A percentile compares a stretch with the other conserved stretches of the same genome.
Conservation (phyloP, 75 land plant genomes). For the Larix kaempferi region DNA sequence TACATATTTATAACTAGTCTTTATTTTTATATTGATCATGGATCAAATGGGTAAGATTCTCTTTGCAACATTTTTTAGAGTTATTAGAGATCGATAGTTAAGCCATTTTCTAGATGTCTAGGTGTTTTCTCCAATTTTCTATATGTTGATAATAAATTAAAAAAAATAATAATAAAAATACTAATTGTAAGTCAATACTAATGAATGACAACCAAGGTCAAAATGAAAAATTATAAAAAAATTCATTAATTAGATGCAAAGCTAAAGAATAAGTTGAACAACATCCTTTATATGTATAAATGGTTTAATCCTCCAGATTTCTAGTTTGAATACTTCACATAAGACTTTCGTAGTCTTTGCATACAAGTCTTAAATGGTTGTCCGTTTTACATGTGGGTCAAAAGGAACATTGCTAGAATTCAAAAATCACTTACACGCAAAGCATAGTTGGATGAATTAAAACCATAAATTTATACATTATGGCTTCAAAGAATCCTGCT, state of each 20-base stretch:
- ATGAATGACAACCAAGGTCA: neutral
- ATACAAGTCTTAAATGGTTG: slow-evolving; percentile 64
- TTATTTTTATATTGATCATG: neutral
- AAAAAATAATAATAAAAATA: neutral
- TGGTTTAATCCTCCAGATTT: neutral
- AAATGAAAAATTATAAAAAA: no score
- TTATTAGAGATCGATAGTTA: no score
- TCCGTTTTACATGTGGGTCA: slow-evolving; percentile 68
- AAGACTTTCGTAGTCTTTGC: slow-evolving; percentile 85
- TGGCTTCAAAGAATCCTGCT: neutral
- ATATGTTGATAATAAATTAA: neutral
- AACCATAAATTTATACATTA: neutral
- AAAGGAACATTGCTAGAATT: neutral
- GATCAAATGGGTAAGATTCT: neutral
- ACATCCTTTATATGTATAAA: neutral
- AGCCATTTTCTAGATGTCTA: no score
- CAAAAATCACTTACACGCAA: neutral
- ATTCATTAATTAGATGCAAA: neutral
- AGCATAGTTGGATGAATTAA: neutral
- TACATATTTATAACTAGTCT: neutral
- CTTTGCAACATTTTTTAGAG: no score
- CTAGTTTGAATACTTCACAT: slow-evolving; percentile 61
- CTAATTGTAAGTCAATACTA: neutral
- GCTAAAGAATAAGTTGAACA: neutral
- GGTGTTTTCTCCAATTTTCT: no score